phyloP scores from a whole-genome alignment of 495 filamentous ascomycete species.

The Chaetomium tenue region DNA sequence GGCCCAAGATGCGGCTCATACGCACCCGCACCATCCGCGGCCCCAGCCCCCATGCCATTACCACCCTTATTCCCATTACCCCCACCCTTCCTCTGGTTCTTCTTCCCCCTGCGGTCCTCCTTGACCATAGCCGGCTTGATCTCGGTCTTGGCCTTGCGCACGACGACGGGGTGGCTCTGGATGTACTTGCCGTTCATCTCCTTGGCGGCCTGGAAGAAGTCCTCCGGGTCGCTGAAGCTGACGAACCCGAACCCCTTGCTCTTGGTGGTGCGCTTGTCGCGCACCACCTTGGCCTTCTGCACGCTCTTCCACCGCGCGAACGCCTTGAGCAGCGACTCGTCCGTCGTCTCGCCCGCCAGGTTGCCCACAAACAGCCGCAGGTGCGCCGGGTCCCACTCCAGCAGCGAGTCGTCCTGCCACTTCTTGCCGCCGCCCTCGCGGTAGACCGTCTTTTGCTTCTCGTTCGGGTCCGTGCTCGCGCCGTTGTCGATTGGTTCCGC shows the following conservation, averaged over 20 bases:
- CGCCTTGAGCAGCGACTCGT: conserved; percentile 90
- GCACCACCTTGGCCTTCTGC: conserved; percentile 88
- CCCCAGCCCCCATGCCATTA: conserved; percentile 31
- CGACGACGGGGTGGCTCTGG: conserved; percentile 85
- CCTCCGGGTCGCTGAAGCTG: conserved; percentile 90
- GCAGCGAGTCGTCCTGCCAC: conserved; percentile 80
- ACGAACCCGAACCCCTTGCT: conserved; percentile 95
- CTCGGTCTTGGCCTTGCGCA: conserved; percentile 87
- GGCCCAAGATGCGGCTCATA: conserved; percentile 50
- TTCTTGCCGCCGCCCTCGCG: conserved; percentile 84
- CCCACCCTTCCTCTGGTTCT: conserved; percentile 35
- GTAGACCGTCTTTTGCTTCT: conserved; percentile 70
- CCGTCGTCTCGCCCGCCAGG: conserved; percentile 96
- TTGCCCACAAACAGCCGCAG: conserved; percentile 95
- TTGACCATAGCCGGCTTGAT: conserved; percentile 64
- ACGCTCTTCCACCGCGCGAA: conserved; percentile 85
- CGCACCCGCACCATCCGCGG: conserved; percentile 25
- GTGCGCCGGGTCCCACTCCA: conserved; percentile 96
- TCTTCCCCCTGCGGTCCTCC: conserved; percentile 41
- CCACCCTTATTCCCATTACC: conserved; percentile 39
- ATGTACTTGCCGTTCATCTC: conserved; percentile 99
- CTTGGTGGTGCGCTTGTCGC: conserved; percentile 94
- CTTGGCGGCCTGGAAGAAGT: conserved; percentile 90
- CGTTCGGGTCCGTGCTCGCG: conserved; percentile 21
- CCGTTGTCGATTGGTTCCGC: conserved; percentile 41